A percentile compares a stretch with the other conserved stretches of the same genome.
Conservation (phyloP, 345 rosid species). For the Pugionium dolabratum region DNA sequence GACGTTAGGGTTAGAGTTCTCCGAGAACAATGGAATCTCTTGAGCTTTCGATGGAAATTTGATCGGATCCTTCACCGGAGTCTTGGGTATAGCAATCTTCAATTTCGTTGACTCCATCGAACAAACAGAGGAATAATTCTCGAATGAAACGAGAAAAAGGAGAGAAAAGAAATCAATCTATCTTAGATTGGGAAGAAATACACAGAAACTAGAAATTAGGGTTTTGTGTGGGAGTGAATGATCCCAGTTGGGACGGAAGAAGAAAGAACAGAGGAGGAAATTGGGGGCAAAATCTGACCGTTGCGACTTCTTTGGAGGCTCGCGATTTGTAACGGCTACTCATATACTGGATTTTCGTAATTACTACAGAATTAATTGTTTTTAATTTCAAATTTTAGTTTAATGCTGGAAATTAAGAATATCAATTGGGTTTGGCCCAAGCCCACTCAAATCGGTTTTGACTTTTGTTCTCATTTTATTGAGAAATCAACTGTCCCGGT, state of each 20-base stretch:
- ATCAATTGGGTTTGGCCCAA: slow-evolving; percentile 15
- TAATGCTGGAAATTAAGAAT: not conserved
- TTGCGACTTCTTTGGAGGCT: slow-evolving; percentile 30
- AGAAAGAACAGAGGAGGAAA: slow-evolving; percentile 21
- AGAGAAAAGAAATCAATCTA: slow-evolving; percentile 3
- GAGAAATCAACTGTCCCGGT: slow-evolving; percentile 12
- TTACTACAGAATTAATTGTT: slow-evolving; percentile 7
- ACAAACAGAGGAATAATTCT: not conserved
- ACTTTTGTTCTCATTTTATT: not conserved
- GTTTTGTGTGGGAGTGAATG: not conserved
- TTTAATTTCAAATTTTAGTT: slow-evolving; percentile 11
- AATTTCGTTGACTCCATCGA: slow-evolving; percentile 50
- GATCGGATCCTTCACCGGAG: slow-evolving; percentile 50
- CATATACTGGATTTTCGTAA: slow-evolving; percentile 27
- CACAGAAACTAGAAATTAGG: slow-evolving; percentile 16
- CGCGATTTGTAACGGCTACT: slow-evolving; percentile 29
- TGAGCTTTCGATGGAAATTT: slow-evolving; percentile 44
- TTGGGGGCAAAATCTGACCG: slow-evolving; percentile 25
- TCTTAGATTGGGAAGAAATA: not conserved
- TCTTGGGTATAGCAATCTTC: slow-evolving; percentile 39
- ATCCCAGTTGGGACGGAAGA: slow-evolving; percentile 6
- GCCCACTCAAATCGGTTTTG: not conserved
- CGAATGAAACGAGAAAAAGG: not conserved
- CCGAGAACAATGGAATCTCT: slow-evolving; percentile 39
- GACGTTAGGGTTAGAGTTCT: slow-evolving; percentile 83